Evolutionary conservation across 345 rosid species (phyloP).

Genomic region (Bruguiera parviflora): DNA sequence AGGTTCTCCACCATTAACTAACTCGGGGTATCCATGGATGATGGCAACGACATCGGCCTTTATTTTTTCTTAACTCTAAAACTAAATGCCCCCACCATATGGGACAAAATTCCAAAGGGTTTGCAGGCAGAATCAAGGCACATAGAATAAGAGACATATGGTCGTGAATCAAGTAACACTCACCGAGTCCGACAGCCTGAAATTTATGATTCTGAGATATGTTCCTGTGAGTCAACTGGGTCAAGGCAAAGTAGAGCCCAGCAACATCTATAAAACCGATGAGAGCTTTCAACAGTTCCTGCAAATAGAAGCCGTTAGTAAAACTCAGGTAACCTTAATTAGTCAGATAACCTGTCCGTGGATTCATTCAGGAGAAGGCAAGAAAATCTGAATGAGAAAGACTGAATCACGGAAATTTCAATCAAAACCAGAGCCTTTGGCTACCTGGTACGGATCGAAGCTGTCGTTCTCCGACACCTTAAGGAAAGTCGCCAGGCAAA

Average conservation of each 20-base stretch:
- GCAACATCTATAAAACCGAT: conserved; percentile 96
- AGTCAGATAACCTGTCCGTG: no score
- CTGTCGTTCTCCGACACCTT: conserved; percentile 83
- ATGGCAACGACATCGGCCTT: no score
- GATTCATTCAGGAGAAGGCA: no score
- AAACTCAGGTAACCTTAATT: not conserved
- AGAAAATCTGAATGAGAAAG: not conserved
- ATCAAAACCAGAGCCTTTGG: not conserved
- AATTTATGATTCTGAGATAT: conserved; percentile 96
- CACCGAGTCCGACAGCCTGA: conserved; percentile 97
- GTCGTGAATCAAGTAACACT: conserved; percentile 21
- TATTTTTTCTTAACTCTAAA: no score
- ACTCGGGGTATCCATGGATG: no score
- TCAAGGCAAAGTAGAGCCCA: conserved; percentile 85
- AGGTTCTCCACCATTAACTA: no score
- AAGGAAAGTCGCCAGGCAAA: conserved; percentile 90
- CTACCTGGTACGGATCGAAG: conserved; percentile 86
- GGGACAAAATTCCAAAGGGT: not conserved
- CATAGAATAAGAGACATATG: no score
- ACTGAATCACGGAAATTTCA: conserved; percentile 5
- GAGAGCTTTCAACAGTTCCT: conserved; percentile 91
- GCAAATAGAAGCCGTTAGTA: conserved; percentile 16
- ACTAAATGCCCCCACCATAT: no score
- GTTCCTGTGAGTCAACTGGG: conserved; percentile 91
- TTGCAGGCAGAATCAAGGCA: not conserved